Evolutionary conservation across 169 alveolate species (phyloP), one percentile per base, ranked within the genome.

Genomic region (Plasmodium vinckei): DNA sequence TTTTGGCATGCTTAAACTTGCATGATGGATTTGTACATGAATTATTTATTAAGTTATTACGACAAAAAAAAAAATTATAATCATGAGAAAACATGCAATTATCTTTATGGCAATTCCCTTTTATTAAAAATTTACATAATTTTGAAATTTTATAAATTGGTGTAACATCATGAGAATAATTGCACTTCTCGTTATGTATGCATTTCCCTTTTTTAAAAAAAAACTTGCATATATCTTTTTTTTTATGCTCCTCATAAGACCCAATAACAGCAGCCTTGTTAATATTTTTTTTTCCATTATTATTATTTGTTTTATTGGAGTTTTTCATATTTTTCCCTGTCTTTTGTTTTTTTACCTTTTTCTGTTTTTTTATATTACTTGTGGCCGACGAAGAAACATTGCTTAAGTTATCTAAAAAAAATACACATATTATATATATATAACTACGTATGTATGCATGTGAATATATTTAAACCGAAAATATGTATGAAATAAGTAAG

Each of bases 101-200:
- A 21, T 60, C 87, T 47, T 93, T 94, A 23, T 53, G 19, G 42
- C 94, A 64, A 13, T 61, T 84, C 5, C 89, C 93, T 79, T 87
- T 84, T 13, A 94, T 86, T 64, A 71, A 88, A 79, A 60, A 94
- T 57, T 92, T 92, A 51, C 96, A 94, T 63, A 94, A 69, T 53
- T 94, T 94, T 33, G 94, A 87, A n/a, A 92, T 92, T 89, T 94
- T 94, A 64, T 93, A 89, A 42, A 94, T 68, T n/a, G 96, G 96
- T 19, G 73, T 77, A 65, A 94, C 93, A 68, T 92, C 94, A 86
- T 94, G 96, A 17, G 96, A 94, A 82, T 88, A 94, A 19, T 60
- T 49, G 72, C 96, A 94, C 3, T 72, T 61, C 25, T 82, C 93
- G 13, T 93, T 93, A 82, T 94, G 94, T 9, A 87, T 70, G 61